Conservation (phyloP, 208 protist genomes). For the Giardia duodenalis region DNA sequence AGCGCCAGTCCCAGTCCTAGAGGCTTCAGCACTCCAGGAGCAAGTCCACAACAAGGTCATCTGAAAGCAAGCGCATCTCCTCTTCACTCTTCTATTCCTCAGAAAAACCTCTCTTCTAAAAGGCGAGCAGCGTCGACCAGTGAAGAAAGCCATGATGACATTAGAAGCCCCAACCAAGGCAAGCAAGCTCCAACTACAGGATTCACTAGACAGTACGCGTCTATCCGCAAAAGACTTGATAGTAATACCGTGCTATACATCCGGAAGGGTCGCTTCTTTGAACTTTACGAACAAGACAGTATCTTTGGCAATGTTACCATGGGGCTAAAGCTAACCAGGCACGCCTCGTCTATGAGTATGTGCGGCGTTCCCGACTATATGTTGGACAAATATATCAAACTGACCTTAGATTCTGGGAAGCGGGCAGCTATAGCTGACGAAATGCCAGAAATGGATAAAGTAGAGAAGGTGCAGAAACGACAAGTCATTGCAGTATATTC, state of each 20-base stretch:
- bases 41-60: too few relatives aligned
- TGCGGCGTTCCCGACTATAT: not conserved
- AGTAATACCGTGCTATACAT: not conserved
- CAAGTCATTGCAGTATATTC: not conserved
- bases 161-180: too few relatives aligned
- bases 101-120: too few relatives aligned
- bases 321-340: not conserved
- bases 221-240: not conserved
- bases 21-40: too few relatives aligned
- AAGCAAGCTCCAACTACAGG: not conserved
- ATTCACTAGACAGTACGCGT: not conserved
- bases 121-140: too few relatives aligned
- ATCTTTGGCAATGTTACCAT: not conserved
- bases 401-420: not conserved
- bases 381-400: not conserved
- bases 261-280: not conserved
- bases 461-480: not conserved
- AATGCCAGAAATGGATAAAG: not conserved
- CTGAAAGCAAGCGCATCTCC: too few relatives aligned
- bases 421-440: not conserved
- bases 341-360: not conserved
- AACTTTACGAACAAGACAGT: not conserved
- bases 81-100: too few relatives aligned
- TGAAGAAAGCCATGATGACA: too few relatives aligned
- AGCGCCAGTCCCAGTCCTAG: too few relatives aligned